Percentiles rank a stretch among this genome's conserved stretches.
These are phyloP conservation scores for Litchi chinensis DNA, from an alignment of 345 rosid genomes.

Conservation along the genomic window DNA sequence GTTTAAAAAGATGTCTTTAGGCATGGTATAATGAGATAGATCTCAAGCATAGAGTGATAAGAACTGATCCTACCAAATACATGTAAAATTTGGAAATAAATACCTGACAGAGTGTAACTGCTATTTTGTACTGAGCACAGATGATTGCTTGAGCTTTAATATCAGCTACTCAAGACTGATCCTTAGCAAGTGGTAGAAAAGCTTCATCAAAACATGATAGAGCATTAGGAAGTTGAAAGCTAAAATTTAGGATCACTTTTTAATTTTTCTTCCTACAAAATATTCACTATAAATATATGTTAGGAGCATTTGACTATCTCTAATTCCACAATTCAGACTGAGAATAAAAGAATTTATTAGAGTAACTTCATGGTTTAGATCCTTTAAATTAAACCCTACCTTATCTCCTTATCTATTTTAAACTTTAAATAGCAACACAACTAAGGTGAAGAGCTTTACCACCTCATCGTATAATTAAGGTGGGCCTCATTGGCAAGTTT, in stretches of 20 bases:
- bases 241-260: neutral
- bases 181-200: constrained; percentile 95
- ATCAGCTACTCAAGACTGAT: constrained; percentile 91
- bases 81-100: constrained; percentile 4
- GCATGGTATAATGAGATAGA: neutral
- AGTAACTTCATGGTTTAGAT: neutral
- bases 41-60: neutral
- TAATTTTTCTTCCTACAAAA: neutral
- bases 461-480: too few relatives aligned
- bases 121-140: constrained; percentile 96
- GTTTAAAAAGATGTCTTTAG: neutral
- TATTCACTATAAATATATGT: neutral
- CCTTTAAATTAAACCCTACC: neutral
- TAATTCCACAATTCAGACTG: neutral
- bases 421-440: neutral
- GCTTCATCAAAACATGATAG: constrained; percentile 95
- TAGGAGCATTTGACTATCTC: too few relatives aligned
- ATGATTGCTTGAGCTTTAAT: constrained; percentile 97
- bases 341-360: neutral
- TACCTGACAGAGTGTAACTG: constrained; percentile 91
- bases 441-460: too few relatives aligned
- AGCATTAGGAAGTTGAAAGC: constrained; percentile 84
- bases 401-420: neutral
- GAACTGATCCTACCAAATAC: neutral
- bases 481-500: too few relatives aligned